Evolutionary conservation across 2,329 filamentous ascomycete genomes (phyloP), one percentile per base, ranked within the genome.

Genomic region (Clonostachys rosea): DNA sequence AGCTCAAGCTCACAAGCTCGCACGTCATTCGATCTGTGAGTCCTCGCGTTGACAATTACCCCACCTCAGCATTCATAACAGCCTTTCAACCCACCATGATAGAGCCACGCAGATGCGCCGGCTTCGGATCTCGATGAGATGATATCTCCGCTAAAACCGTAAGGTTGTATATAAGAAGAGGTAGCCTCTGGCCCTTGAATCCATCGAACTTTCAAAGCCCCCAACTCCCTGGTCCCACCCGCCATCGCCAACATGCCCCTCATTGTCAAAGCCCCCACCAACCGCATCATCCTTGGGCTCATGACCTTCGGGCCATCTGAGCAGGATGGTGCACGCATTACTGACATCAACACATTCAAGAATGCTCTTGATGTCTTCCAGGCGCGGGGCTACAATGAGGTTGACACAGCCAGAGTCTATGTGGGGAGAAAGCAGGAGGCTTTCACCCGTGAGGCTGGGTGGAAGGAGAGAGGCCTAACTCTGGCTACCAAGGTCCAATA

Each of bases 361-460:
- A 79, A 79, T 56, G 78, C 79, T 40, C 80, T 95, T 36, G 86
- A 92, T 61, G 75, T 84, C 53, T 83, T 95, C 60, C 87, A 92
- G 64, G 70, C 74, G n/a, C 78, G 84, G 48, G 89, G 89, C 36
- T 92, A 95, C 70, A 84, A 84, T 60, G 91, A 96, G 61, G 69
- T 95, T 36, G 91, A 96, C 62, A 96, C 91, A 2, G 89, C 91
- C 0, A 80, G 89, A 24, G 62, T 81, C 48, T 96, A 95, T 58
- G 71, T 87, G 14, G 83, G 69, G 42, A 82, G 85, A 43, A 69
- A 81, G 54, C 89, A 95, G 62, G 91, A 96, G 66, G 86, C 79
- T 12, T 95, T 85, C 65, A 91, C 89, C 6, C 74, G 79, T 14
- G 76, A 89, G 54, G 83, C 87, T 4, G 78, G 77, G 44, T 95